A percentile compares a stretch with the other conserved stretches of the same genome.
Evolutionary conservation across 73 alveolate species (phyloP).

Genomic region (Tetrahymena elliotti): DNA sequence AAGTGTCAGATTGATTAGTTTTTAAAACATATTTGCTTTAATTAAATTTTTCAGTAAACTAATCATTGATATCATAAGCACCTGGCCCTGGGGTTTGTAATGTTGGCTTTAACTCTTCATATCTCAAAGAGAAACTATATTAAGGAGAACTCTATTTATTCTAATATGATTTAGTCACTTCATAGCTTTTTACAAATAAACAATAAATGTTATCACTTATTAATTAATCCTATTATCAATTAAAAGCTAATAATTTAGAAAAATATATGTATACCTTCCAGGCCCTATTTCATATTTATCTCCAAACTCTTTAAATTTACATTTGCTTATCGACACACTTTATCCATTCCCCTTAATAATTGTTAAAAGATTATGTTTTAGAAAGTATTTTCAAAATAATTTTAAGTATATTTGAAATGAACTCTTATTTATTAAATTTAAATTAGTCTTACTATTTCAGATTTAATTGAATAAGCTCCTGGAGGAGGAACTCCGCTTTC

Average conservation of each 20-base stretch:
- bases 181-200: background rate
- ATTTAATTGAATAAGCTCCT: background rate
- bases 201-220: too few species aligned
- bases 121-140: background rate
- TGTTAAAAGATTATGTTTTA: background rate
- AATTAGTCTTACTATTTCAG: background rate
- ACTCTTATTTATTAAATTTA: too few species aligned
- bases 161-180: background rate
- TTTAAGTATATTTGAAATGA: too few species aligned
- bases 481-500: background rate
- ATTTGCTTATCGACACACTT: background rate
- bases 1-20: background rate
- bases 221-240: background rate
- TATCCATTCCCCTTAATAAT: background rate
- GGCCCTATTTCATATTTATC: background rate
- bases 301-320: background rate
- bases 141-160: background rate
- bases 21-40: background rate
- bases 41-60: background rate
- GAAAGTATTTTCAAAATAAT: too few species aligned
- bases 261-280: background rate
- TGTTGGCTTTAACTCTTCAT: background rate
- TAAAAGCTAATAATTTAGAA: background rate
- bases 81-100: background rate
- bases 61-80: background rate